These are phyloP conservation scores for Knoxia roxburghii DNA, from an alignment of 257 asterid species.

Conservation along the genomic window DNA sequence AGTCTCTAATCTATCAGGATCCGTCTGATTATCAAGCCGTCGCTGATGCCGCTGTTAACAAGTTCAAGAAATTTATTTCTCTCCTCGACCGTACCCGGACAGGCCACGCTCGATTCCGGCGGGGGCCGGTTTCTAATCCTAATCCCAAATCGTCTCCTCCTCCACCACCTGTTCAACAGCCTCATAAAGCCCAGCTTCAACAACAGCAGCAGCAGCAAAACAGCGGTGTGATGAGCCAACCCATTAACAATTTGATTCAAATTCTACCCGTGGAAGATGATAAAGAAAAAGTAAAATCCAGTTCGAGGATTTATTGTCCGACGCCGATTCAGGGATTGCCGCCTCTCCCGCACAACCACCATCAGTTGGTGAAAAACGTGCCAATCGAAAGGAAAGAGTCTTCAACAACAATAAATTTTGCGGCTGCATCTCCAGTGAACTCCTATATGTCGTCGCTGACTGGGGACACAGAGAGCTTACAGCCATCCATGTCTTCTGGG, in stretches of 20 bases:
- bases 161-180: constrained; percentile 11
- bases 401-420: constrained; percentile 65
- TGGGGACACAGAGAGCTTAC: constrained; percentile 60
- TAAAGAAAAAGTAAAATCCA: constrained; percentile 19
- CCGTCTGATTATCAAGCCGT: constrained; percentile 45
- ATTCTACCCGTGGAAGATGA: constrained; percentile 23
- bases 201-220: neutral
- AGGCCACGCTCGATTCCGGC: constrained; percentile 93
- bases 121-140: constrained; percentile 53
- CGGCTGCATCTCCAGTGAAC: constrained; percentile 37
- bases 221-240: neutral
- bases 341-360: constrained; percentile 66
- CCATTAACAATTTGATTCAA: constrained; percentile 19
- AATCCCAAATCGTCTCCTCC: neutral
- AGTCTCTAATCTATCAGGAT: constrained; percentile 15
- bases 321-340: constrained; percentile 69
- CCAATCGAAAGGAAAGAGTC: constrained; percentile 56
- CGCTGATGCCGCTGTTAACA: constrained; percentile 68
- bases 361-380: constrained; percentile 33
- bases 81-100: constrained; percentile 63
- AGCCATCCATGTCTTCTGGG: constrained; percentile 66
- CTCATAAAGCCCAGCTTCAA: neutral
- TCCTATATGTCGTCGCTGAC: constrained; percentile 72
- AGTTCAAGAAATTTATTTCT: constrained; percentile 72
- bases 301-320: constrained; percentile 49